Evolutionary conservation across 805 yeast species (phyloP), one percentile per base, ranked within the genome.

Genomic region (Metschnikowia aberdeeniae): DNA sequence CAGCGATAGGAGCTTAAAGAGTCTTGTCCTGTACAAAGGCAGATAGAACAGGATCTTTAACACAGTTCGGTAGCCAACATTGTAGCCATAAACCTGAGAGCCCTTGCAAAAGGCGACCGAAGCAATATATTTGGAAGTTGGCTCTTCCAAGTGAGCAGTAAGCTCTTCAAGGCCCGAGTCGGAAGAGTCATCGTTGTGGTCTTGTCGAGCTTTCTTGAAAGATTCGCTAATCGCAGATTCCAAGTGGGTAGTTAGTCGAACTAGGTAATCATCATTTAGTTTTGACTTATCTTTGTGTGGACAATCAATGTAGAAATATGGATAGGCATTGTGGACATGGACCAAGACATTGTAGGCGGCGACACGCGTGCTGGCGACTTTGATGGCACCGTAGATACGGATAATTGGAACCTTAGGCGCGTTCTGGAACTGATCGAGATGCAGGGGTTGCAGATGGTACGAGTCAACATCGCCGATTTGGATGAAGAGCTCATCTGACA

Each of bases 271-370:
- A 10, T 57, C 44, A 22, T 41, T 41, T 4, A 47, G 35, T 11
- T 29, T 39, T 40, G 46, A 43, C 0, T 63, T 58, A 9, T 45
- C 46, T 6, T 12, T 28, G 1, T 81, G 84, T 35, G 68, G 70
- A 56, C 83, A 83, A 30, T 78, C 80, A 2, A 90, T 69, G 58
- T 76, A 89, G 1, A 92, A 53, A 58, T 92, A 93, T 0, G 98
- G 99, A 52, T 75, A 87, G 14, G 78, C 78, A 33, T 92, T 90
- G 66, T 90, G 98, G 8, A 93, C 67, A 61, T 93, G 97, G 1
- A 85, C 76, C 11, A 71, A 44, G 1, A 63, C 52, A 47, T 65
- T 64, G 51, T 57, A 65, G 29, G 57, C 62, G 5, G 50, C 36
- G 12, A 49, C 46, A 29, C 43, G 46, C 36, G 49, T 30, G 36